These are phyloP conservation scores for Coccomyxa subellipsoidea DNA, from an alignment of 163 green algal genomes.

Conservation along the genomic window DNA sequence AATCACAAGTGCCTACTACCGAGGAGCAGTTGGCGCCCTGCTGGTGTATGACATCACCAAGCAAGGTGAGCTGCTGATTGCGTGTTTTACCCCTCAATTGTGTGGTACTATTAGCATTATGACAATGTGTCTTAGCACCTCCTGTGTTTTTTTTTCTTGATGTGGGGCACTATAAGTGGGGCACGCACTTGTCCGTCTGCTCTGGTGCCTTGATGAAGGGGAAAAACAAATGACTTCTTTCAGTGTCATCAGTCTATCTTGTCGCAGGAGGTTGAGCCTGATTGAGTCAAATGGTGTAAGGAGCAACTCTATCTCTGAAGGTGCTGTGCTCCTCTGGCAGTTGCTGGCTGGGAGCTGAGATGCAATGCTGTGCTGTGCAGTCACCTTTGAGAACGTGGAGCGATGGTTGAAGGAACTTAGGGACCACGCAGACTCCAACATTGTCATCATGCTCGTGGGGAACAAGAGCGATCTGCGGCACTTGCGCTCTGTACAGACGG, in stretches of 20 bases:
- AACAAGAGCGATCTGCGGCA: constrained; percentile 99
- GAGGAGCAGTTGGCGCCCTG: constrained; percentile 94
- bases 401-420: constrained; percentile 97
- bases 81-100: neutral
- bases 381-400: constrained; percentile 98
- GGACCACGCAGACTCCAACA: constrained; percentile 97
- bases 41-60: constrained; percentile 80
- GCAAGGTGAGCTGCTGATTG: constrained; percentile 8
- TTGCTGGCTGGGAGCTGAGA: neutral
- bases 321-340: neutral
- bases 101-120: neutral
- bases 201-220: too few relatives aligned
- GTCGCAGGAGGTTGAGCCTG: too few relatives aligned
- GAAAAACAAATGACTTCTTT: too few relatives aligned
- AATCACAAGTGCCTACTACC: constrained; percentile 96
- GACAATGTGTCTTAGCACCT: too few relatives aligned
- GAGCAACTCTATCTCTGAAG: too few relatives aligned
- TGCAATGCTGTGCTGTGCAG: constrained; percentile 39
- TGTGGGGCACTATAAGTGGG: too few relatives aligned
- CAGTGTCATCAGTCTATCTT: too few relatives aligned
- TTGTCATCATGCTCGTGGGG: constrained; percentile 98
- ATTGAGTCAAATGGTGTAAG: too few relatives aligned
- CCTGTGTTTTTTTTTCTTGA: too few relatives aligned
- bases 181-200: too few relatives aligned
- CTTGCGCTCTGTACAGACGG: constrained; percentile 84